Evolutionary conservation across 1,284 basidiomycete species (phyloP).

Genomic region (Ganoderma multipileum): DNA sequence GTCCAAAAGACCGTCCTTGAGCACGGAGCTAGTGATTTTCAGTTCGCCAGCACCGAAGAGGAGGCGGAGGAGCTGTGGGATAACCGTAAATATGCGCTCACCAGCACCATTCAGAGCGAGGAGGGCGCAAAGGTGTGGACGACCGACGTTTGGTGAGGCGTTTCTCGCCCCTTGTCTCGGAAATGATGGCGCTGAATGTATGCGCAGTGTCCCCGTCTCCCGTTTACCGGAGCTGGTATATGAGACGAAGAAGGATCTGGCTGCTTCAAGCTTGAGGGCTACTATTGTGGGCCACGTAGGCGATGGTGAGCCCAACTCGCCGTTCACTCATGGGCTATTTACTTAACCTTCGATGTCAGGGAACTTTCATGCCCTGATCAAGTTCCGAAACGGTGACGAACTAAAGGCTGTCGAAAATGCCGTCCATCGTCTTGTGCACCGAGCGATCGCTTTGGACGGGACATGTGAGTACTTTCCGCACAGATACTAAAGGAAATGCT

Average conservation of each 20-base stretch:
- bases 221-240: constrained; percentile 6
- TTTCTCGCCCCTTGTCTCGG: too few species aligned
- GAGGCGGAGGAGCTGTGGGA: constrained; percentile 89
- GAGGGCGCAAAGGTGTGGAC: constrained; percentile 81
- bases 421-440: constrained; percentile 72
- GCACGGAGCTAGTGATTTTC: constrained; percentile 74
- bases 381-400: constrained; percentile 72
- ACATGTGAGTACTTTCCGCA: constrained; percentile 52
- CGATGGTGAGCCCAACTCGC: constrained; percentile 3
- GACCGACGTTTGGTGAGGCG: constrained; percentile 81
- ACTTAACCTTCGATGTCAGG: constrained; percentile 39
- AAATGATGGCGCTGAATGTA: background rate
- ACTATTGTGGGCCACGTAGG: constrained; percentile 20
- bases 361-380: constrained; percentile 63
- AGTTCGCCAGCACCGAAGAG: constrained; percentile 78
- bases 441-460: constrained; percentile 79
- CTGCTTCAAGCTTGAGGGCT: background rate
- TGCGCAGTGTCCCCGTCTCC: constrained; percentile 34
- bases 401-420: constrained; percentile 55
- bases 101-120: constrained; percentile 67
- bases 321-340: background rate
- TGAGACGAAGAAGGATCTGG: constrained; percentile 13
- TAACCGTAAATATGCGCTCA: constrained; percentile 86
- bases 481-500: background rate
- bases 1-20: constrained; percentile 68